Conservation (phyloP, 345 rosid genomes). For the Rhizophora mangle region DNA sequence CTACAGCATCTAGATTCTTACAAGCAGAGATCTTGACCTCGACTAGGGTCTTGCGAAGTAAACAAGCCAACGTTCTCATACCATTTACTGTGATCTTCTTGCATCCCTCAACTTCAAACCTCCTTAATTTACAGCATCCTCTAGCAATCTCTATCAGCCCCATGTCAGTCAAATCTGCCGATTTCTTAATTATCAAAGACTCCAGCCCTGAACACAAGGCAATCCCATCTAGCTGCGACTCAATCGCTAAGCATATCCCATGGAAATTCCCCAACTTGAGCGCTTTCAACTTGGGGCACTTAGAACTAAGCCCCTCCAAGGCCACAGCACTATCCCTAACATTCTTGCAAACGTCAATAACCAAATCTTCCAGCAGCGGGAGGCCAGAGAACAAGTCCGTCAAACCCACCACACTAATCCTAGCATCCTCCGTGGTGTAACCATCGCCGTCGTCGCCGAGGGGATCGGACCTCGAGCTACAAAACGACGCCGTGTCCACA, state of each 20-base stretch:
- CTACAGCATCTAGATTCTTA: constrained; percentile 48
- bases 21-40: constrained; percentile 73
- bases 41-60: constrained; percentile 45
- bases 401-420: constrained; percentile 33
- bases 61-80: constrained; percentile 53
- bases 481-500: constrained; percentile 52
- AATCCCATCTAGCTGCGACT: constrained; percentile 64
- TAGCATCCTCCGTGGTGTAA: constrained; percentile 51
- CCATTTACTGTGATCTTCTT: constrained; percentile 67
- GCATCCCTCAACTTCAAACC: constrained; percentile 83
- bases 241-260: constrained; percentile 59
- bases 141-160: constrained; percentile 72
- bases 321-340: constrained; percentile 57
- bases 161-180: constrained; percentile 69
- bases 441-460: constrained; percentile 30
- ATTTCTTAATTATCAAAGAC: constrained; percentile 61
- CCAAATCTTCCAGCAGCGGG: constrained; percentile 58
- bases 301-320: constrained; percentile 51
- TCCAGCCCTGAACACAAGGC: constrained; percentile 62
- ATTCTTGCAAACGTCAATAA: constrained; percentile 60
- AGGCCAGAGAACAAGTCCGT: constrained; percentile 50
- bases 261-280: constrained; percentile 71
- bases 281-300: constrained; percentile 48
- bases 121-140: constrained; percentile 57
- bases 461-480: constrained; percentile 39